Evolutionary conservation across 1,284 basidiomycete genomes (phyloP), one percentile per base, ranked within the genome.

Genomic region (Inonotus hispidus): DNA sequence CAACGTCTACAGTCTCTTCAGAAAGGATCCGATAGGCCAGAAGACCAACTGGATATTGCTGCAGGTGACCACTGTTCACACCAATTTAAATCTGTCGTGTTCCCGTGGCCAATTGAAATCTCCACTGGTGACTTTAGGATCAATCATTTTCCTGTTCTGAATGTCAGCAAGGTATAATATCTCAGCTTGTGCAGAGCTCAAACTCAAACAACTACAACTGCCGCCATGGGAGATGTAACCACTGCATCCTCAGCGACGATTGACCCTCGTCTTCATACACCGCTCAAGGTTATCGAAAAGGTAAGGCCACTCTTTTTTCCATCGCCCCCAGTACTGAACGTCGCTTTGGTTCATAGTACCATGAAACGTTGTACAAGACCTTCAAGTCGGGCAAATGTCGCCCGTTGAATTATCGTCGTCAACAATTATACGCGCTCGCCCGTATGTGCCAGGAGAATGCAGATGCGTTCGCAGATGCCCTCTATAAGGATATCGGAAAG

Each of bases 391-490:
- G 79, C 21, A 78, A 74, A 60, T 84, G 84, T 3, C 75, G 77
- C 27, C 71, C 79, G 11, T 68, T 87, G 54, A 75, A 74, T 43
- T 88, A 83, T 70, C 75, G 87, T 43, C 78, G 82, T 63, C 78
- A 79, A 59, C 85, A 88, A 72, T 78, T 88, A 56, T 79, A 84
- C 66, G 82, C 85, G 71, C 74, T 89, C 45, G 81, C 79, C 11
- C 85, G 79, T 62, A 71, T 88, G 68, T 67, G 87, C 56, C 76
- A 84, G 61, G 86, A 89, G 65, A 86, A 89, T 70, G 68, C 73
- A 47, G 70, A 75, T 11, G 72, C 71, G 8, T 75, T 88, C 66
- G 71, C 77, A 63, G 75, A 78, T 32, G 79, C 84, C 1, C 65
- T 84, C 41, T 61, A 74, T 41, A 71, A 73, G 45, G 87, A 90